Conservation (phyloP, 805 yeast genomes). For the Ogataea methylovora region DNA sequence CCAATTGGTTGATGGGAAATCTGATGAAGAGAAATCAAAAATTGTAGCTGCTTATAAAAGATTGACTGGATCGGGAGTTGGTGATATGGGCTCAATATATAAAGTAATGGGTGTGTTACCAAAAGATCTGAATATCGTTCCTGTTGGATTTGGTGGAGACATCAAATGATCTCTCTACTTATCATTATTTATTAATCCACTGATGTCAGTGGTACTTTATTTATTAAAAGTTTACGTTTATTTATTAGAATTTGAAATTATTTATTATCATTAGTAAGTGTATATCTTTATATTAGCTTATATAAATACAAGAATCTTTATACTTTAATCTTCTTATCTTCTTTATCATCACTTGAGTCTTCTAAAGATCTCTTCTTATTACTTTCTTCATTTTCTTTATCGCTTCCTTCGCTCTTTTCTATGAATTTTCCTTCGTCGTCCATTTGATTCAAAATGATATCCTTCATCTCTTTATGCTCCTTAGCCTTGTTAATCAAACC, state of each 20-base stretch:
- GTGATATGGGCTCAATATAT: constrained; percentile 70
- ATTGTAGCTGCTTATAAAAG: constrained; percentile 53
- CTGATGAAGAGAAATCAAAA: constrained; percentile 38
- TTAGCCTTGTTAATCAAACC: constrained; percentile 49
- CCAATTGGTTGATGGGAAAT: constrained; percentile 39
- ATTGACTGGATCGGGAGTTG: constrained; percentile 50
- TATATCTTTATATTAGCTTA: too few relatives aligned
- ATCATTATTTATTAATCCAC: too few relatives aligned
- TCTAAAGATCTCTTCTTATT: constrained; percentile 6
- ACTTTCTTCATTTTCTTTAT: constrained; percentile 1
- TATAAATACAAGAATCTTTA: too few relatives aligned
- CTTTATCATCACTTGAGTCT: neutral
- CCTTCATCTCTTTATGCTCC: constrained; percentile 40
- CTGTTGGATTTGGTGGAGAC: constrained; percentile 46
- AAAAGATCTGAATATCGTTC: constrained; percentile 25
- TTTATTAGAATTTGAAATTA: too few relatives aligned
- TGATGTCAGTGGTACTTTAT: too few relatives aligned
- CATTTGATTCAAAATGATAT: constrained; percentile 25
- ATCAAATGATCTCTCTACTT: too few relatives aligned
- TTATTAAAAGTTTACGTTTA: too few relatives aligned
- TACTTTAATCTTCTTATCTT: too few relatives aligned
- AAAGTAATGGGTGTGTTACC: constrained; percentile 64
- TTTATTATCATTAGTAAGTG: too few relatives aligned
- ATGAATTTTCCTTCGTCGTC: constrained; percentile 27
- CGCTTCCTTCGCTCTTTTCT: constrained; percentile 3